Conservation (phyloP, 2,329 filamentous ascomycete genomes). For the Diaporthe citri region DNA sequence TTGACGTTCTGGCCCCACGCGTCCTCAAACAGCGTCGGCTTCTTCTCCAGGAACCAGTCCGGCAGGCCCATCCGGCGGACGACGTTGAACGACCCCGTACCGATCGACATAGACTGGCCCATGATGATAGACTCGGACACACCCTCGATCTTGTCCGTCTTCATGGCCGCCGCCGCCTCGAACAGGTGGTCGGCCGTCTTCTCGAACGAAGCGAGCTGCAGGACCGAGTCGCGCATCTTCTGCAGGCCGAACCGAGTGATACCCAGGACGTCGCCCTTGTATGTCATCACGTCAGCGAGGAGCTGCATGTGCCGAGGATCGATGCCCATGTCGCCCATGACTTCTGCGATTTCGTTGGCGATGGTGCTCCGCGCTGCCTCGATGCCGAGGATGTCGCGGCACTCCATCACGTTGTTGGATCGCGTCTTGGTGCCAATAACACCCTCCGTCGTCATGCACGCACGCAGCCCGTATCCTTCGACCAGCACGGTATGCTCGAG, state of each 20-base stretch:
- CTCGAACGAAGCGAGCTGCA: constrained; percentile 96
- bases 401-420: constrained; percentile 93
- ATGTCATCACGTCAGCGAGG: constrained; percentile 98
- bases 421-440: constrained; percentile 81
- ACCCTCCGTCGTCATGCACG: constrained; percentile 92
- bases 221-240: constrained; percentile 94
- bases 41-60: constrained; percentile 67
- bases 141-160: constrained; percentile 91
- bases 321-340: constrained; percentile 96
- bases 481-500: constrained; percentile 82
- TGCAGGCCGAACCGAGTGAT: constrained; percentile 96
- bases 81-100: constrained; percentile 93
- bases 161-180: constrained; percentile 92
- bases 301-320: constrained; percentile 98
- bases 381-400: constrained; percentile 88
- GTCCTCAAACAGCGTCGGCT: constrained; percentile 79
- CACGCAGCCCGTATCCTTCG: constrained; percentile 92
- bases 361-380: constrained; percentile 94
- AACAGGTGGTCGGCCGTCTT: constrained; percentile 99
- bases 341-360: constrained; percentile 85
- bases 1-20: constrained; percentile 57
- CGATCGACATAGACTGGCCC: constrained; percentile 92
- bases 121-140: constrained; percentile 98
- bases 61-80: constrained; percentile 80
- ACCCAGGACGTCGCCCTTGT: constrained; percentile 95